Conservation (phyloP, 2,329 filamentous ascomycete genomes). For the Alternaria triticina region DNA sequence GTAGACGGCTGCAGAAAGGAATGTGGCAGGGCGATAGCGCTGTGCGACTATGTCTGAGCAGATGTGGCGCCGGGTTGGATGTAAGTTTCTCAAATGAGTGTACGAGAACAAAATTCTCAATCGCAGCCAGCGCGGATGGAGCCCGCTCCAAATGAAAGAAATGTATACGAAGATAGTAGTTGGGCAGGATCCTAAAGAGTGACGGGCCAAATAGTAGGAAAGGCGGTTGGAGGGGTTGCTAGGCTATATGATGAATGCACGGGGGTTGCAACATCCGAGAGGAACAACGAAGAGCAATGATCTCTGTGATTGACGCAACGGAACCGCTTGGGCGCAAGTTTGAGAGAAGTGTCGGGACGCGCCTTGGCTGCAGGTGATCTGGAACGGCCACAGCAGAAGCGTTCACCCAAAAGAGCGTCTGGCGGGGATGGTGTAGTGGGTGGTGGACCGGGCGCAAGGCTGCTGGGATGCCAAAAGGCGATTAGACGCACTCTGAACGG, state of each 20-base stretch:
- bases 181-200: slow-evolving; percentile 46
- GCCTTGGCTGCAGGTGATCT: slow-evolving; percentile 52
- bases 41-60: slow-evolving; percentile 40
- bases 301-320: slow-evolving; percentile 45
- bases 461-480: slow-evolving; percentile 37
- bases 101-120: slow-evolving; percentile 46
- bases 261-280: slow-evolving; percentile 41
- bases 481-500: slow-evolving; percentile 35
- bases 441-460: slow-evolving; percentile 44
- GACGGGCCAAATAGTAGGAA: slow-evolving; percentile 48
- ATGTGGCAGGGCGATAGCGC: slow-evolving; percentile 45
- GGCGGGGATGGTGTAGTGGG: slow-evolving; percentile 37
- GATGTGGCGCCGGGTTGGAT: slow-evolving; percentile 32
- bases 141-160: slow-evolving; percentile 46
- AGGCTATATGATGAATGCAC: slow-evolving; percentile 46
- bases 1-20: slow-evolving; percentile 39
- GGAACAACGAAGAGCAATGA: slow-evolving; percentile 39
- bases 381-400: slow-evolving; percentile 48
- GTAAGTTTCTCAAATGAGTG: slow-evolving; percentile 45
- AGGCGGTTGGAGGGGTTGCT: slow-evolving; percentile 37
- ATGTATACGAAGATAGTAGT: slow-evolving; percentile 40
- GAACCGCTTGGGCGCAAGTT: slow-evolving; percentile 46
- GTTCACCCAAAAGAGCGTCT: slow-evolving; percentile 47
- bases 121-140: slow-evolving; percentile 50
- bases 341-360: slow-evolving; percentile 48